These are phyloP conservation scores for Sugiyamaella valdiviana DNA, from an alignment of 805 yeast species.

Conservation along the genomic window DNA sequence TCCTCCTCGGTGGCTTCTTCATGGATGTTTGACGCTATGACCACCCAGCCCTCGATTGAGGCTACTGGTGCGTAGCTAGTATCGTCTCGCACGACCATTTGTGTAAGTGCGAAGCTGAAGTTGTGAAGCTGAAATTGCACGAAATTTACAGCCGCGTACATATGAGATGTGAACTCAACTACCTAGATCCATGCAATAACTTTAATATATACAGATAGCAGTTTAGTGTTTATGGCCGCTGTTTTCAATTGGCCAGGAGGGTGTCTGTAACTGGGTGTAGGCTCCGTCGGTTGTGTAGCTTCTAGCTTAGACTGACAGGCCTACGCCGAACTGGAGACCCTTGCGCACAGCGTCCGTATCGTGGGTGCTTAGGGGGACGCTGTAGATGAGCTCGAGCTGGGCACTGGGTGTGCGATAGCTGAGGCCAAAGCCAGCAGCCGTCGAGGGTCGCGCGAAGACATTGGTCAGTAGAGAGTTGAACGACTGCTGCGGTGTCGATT, in stretches of 20 bases:
- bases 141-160: too few species aligned
- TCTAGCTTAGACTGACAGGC: conserved; percentile 28
- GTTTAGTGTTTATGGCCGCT: too few species aligned
- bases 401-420: conserved; percentile 55
- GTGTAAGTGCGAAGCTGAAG: too few species aligned
- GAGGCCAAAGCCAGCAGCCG: conserved; percentile 51
- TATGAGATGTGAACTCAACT: too few species aligned
- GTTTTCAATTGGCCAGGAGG: too few species aligned
- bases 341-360: conserved; percentile 43
- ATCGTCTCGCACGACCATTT: too few species aligned
- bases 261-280: too few species aligned
- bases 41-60: conserved; percentile 40
- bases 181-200: too few species aligned
- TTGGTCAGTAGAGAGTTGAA: neutral
- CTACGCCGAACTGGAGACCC: conserved; percentile 58
- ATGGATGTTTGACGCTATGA: conserved; percentile 38
- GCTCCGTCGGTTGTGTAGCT: neutral
- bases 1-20: conserved; percentile 45
- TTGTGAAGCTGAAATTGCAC: too few species aligned
- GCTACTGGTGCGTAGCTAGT: neutral
- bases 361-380: conserved; percentile 48
- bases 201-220: too few species aligned
- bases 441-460: conserved; percentile 33
- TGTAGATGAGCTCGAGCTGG: conserved; percentile 55
- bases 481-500: neutral